Conservation (phyloP, 2,329 filamentous ascomycete genomes). For the Aspergillus novofumigatus region DNA sequence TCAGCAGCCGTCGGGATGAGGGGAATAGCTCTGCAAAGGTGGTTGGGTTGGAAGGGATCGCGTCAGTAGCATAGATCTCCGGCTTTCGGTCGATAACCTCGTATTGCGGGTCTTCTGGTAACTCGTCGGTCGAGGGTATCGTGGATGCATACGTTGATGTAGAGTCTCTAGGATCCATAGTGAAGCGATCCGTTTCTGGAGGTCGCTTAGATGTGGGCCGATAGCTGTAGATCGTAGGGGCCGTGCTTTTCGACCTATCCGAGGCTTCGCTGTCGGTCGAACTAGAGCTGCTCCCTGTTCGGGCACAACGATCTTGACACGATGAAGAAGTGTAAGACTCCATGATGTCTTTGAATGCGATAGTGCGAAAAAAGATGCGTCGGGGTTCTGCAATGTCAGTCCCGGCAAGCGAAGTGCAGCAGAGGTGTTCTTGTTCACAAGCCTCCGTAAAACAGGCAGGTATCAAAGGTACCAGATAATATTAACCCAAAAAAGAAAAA, state of each 20-base stretch:
- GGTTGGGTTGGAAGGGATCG: slow-evolving; percentile 71
- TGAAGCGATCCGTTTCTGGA: slow-evolving; percentile 14
- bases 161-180: slow-evolving; percentile 50
- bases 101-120: slow-evolving; percentile 48
- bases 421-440: too few species aligned
- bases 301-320: slow-evolving; percentile 19
- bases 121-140: slow-evolving; percentile 57
- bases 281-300: slow-evolving; percentile 30
- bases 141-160: slow-evolving; percentile 78
- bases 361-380: background rate
- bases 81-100: slow-evolving; percentile 48
- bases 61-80: slow-evolving; percentile 60
- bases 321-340: slow-evolving; percentile 23
- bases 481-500: background rate
- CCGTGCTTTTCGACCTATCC: slow-evolving; percentile 37
- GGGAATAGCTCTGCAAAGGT: slow-evolving; percentile 86
- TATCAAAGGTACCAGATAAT: background rate
- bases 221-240: slow-evolving; percentile 36
- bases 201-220: slow-evolving; percentile 23
- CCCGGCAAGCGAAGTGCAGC: slow-evolving; percentile 1
- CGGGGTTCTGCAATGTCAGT: background rate
- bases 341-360: slow-evolving; percentile 20
- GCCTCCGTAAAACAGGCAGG: background rate
- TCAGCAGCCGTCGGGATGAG: slow-evolving; percentile 71
- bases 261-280: slow-evolving; percentile 37